Conservation (phyloP, 148 eudicot species). For the Spergularia marina region DNA sequence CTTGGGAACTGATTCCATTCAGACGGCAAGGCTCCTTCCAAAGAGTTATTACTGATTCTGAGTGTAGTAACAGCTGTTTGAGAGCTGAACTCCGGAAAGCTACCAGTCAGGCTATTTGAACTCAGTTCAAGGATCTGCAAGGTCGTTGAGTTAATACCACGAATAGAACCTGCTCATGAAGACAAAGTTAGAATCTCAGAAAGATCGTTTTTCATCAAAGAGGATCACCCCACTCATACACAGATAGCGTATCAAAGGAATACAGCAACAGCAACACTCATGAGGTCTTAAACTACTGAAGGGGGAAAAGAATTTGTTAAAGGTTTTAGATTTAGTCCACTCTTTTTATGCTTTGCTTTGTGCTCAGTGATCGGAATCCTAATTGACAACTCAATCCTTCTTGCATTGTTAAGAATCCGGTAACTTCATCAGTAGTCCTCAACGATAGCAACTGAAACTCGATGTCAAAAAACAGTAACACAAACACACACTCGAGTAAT, state of each 20-base stretch:
- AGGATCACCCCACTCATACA: background rate
- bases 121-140: conserved; percentile 80
- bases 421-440: no score
- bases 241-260: background rate
- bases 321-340: background rate
- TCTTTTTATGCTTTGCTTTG: background rate
- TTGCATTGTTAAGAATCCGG: no score
- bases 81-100: conserved; percentile 55
- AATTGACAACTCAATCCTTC: no score
- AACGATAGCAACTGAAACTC: background rate
- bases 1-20: conserved; percentile 42
- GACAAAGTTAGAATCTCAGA: conserved; percentile 23
- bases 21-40: conserved; percentile 61
- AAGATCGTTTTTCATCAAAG: conserved; percentile 7
- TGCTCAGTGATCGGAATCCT: background rate
- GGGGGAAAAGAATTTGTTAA: background rate
- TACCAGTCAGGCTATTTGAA: conserved; percentile 70
- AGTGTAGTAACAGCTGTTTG: conserved; percentile 57
- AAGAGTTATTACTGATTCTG: conserved; percentile 58
- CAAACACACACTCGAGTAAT: background rate
- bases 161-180: conserved; percentile 60
- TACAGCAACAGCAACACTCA: background rate
- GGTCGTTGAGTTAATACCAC: conserved; percentile 70
- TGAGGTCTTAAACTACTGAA: background rate
- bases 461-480: background rate